Evolutionary conservation across 257 asterid species (phyloP).

Genomic region (Ligustrum vulgare): DNA sequence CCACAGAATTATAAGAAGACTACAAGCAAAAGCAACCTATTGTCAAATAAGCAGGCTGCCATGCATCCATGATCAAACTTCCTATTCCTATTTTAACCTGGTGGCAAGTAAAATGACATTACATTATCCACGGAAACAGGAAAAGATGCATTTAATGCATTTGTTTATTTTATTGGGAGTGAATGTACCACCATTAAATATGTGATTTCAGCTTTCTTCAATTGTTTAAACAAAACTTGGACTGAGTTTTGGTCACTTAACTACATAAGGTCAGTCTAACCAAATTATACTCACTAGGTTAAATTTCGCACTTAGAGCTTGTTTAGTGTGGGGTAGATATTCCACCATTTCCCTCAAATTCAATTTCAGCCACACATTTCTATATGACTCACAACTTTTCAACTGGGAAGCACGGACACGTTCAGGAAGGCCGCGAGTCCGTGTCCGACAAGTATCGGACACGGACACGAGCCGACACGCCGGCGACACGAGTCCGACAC

Average conservation of each 20-base stretch:
- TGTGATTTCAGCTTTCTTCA: background rate
- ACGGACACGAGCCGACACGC: no score
- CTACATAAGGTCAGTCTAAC: background rate
- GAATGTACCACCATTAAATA: background rate
- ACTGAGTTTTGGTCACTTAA: background rate
- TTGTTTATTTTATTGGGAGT: background rate
- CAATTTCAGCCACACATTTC: no score
- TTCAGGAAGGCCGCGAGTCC: no score
- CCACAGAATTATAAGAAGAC: background rate
- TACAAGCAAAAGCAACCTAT: constrained; percentile 6
- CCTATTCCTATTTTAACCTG: background rate
- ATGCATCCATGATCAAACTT: background rate
- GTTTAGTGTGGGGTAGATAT: no score
- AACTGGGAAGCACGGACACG: no score
- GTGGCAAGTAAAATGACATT: constrained; percentile 1
- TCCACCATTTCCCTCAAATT: no score
- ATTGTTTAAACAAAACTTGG: background rate
- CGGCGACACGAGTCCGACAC: no score
- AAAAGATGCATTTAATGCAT: background rate
- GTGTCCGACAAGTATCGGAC: no score
- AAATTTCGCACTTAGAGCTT: background rate
- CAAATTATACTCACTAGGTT: background rate
- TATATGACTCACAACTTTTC: no score
- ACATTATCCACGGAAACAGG: background rate
- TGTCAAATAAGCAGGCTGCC: background rate